Evolutionary conservation across 2,329 filamentous ascomycete genomes (phyloP), one percentile per base, ranked within the genome.

Genomic region (Xylariomycetidae sp.): DNA sequence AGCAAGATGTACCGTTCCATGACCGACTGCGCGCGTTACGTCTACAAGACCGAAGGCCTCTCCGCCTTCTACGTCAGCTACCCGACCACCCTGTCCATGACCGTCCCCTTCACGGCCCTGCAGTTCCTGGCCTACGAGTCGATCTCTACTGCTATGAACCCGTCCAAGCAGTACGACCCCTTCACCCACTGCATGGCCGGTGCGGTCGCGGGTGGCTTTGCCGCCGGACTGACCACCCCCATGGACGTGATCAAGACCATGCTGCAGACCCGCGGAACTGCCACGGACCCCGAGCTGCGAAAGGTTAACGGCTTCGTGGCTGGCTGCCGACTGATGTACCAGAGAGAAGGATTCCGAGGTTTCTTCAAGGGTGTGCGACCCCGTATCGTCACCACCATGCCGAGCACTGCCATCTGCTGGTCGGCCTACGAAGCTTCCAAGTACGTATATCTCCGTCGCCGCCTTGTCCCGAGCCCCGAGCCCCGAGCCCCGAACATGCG

Each of bases 341-440:
- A 77, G 50, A 79, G 89, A 54, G 90, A 94, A 56, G 92, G 92
- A 22, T 72, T 84, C 52, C 70, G 68, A 36, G 92, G 92, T 4
- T 98, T 96, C 64, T 89, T 95, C 66, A 89, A 93, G 57, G 92
- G 92, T 26, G 76, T 95, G 56, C 81, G 85, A 50, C 92, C 92
- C 29, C 75, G 92, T 53, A 82, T 98, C 29, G 80, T 98, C 42
- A 95, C 89, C 9, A 95, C 92, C 2, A 96, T 96, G 84, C 92
- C 92, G 14, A 95, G 89, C 65, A 98, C 92, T 20, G 92, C 92
- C n/a, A 98, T 98, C 55, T 98, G 92, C 72, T 98, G 92, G 92
- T 92, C 77, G 24, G 76, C 76, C 19, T 82, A 82, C 48, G 77
- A 82, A 52, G 77, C 77, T 43, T 81, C 74, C 48, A 82, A 82